Base-by-base conservation (phyloP, 495 filamentous ascomycete species). In the Elasticomyces elasticus region DNA sequence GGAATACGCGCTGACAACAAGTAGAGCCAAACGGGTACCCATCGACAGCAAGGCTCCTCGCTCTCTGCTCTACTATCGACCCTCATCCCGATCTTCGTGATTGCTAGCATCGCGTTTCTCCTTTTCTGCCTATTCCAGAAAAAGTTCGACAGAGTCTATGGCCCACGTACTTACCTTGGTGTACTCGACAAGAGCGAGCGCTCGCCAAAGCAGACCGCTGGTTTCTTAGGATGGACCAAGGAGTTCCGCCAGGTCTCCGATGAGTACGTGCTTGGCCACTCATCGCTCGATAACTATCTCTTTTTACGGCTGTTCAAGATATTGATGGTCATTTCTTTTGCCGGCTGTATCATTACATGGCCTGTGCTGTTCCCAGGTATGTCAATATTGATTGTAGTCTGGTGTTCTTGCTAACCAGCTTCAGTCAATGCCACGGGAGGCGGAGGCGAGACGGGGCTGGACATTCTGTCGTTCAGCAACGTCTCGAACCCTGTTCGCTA, bases 261-360 rank as follows among this genome's bases (percentile, higher is more conserved):
- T 65, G 79, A 79, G 54, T 87, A 86, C 65, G 83, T 90, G 37
- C 77, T 95, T 52, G 85, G 89, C 62, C 86, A 92, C 66, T 84
- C 91, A 67, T 88, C 87, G 5, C 76, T 98, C 70, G 92, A 94
- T 52, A 80, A 60, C 30, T 73, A 67, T 54, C 60, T 73, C 23
- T 71, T 68, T 42, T 58, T 73, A 23, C 63, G 70, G 1, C 61
- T 62, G 40, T 60, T 71, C 49, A 71, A 71, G 59, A 61, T 73
- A 26, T 31, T 55, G 12, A 51, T 64, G 28, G 52, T 65, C 31
- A 65, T 64, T 31, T 69, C 66, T 51, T 54, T 72, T 27, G 58
- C 70, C 22, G 70, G 70, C 7, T 66, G 59, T 54, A 45, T 50
- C 46, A 67, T 73, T 55, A 72, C 70, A 15, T 71, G 67, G 65